Percentiles rank a stretch among this genome's conserved stretches.
Conservation (phyloP, 768 basidiomycete species). For the Phaeotremella fagi region DNA sequence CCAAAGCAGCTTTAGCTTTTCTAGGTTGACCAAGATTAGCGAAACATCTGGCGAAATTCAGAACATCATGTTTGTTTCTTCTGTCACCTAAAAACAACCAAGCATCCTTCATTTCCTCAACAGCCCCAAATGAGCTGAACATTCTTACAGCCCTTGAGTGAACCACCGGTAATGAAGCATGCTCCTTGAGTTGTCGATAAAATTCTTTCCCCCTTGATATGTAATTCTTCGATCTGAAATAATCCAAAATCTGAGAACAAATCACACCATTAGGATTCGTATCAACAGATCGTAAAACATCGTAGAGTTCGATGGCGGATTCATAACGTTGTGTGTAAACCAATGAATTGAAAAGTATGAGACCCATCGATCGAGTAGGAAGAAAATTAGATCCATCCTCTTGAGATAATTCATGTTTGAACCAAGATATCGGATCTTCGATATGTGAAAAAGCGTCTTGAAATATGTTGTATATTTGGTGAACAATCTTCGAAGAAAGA, state of each 20-base stretch:
- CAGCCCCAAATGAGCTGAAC: conserved; percentile 3
- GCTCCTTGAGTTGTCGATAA: conserved; percentile 3
- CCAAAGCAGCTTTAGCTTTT: not conserved
- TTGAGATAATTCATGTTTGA: not conserved
- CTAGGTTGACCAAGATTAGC: conserved; percentile 5
- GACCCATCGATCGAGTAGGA: conserved; percentile 3
- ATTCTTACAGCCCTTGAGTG: conserved; percentile 8
- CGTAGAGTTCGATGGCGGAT: conserved; percentile 7
- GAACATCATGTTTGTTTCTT: conserved; percentile 4
- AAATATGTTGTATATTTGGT: too few species aligned
- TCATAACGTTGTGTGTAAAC: not conserved
- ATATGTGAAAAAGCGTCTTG: conserved; percentile 1
- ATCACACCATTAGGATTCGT: not conserved
- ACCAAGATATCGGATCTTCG: conserved; percentile 6
- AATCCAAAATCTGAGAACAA: conserved; percentile 2
- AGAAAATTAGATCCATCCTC: not conserved
- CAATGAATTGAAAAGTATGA: conserved; percentile 6
- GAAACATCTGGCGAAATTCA: not conserved
- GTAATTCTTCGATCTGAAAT: not conserved
- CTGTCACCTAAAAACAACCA: conserved; percentile 6
- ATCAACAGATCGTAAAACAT: conserved; percentile 4
- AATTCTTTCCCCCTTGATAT: not conserved
- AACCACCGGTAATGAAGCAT: not conserved
- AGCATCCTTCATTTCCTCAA: conserved; percentile 5
- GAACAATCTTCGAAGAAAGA: not conserved